A percentile compares a stretch with the other conserved stretches of the same genome.
These are phyloP conservation scores for Ceratobasidium sp. DNA, from an alignment of 1,284 basidiomycete species.

Conservation along the genomic window DNA sequence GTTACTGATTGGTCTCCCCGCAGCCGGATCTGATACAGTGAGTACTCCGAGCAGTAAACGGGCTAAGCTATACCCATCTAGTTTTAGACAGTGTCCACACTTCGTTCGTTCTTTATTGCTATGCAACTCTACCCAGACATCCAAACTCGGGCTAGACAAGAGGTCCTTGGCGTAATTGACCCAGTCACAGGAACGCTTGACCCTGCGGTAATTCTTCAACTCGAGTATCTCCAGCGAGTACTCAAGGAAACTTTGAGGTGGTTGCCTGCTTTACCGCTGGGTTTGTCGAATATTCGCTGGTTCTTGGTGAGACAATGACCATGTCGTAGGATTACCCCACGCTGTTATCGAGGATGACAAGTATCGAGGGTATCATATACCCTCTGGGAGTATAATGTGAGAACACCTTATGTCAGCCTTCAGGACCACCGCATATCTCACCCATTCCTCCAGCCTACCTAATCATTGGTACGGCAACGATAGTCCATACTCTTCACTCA, in stretches of 20 bases:
- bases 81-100: conserved; percentile 1
- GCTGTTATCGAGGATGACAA: conserved; percentile 7
- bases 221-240: conserved; percentile 5
- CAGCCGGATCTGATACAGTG: conserved; percentile 25
- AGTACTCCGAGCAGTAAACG: not conserved
- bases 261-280: conserved; percentile 13
- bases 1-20: not conserved
- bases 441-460: not conserved
- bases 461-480: not conserved
- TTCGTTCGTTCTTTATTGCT: conserved; percentile 4
- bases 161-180: not conserved
- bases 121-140: conserved; percentile 22
- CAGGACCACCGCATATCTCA: not conserved
- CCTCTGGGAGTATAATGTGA: conserved; percentile 5
- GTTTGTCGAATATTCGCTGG: not conserved
- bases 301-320: too few relatives aligned
- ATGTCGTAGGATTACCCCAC: conserved; percentile 6
- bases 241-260: conserved; percentile 1
- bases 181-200: not conserved
- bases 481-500: too few relatives aligned
- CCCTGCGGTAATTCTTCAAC: not conserved
- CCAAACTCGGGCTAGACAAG: not conserved
- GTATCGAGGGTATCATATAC: conserved; percentile 20
- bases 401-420: not conserved
- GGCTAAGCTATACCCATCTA: not conserved